Percentiles rank a stretch among this genome's conserved stretches.
Evolutionary conservation across 2,329 filamentous ascomycete species (phyloP).

Genomic region (Hymenoscyphus linearis): DNA sequence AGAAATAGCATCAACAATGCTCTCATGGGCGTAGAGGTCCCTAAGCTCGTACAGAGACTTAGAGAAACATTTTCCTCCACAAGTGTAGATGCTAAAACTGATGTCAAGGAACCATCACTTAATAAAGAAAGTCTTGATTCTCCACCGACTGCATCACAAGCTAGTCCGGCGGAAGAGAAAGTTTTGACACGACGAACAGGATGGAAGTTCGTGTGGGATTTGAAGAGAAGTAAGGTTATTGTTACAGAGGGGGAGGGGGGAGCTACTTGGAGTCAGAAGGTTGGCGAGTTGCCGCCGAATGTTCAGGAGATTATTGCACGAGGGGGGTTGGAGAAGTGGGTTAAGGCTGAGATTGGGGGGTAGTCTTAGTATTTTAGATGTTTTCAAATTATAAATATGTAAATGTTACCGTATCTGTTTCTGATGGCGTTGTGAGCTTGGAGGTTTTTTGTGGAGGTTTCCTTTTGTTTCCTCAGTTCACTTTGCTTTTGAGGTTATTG

Average conservation of each 20-base stretch:
- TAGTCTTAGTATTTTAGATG: not conserved
- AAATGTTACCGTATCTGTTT: not conserved
- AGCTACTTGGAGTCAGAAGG: constrained; percentile 69
- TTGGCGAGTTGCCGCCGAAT: constrained; percentile 77
- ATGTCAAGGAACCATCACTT: constrained; percentile 45
- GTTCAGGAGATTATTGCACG: constrained; percentile 79
- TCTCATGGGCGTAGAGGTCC: constrained; percentile 66
- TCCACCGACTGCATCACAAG: constrained; percentile 38
- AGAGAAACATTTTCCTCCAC: constrained; percentile 49
- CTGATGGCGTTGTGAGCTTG: not conserved
- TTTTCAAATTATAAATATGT: not conserved
- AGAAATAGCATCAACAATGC: constrained; percentile 78
- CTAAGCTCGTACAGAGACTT: constrained; percentile 59
- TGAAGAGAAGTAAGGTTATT: constrained; percentile 63
- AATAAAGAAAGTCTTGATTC: constrained; percentile 48
- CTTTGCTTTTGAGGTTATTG: too few species aligned
- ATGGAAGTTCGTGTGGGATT: constrained; percentile 81
- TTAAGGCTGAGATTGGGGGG: constrained; percentile 35
- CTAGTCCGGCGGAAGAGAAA: constrained; percentile 41
- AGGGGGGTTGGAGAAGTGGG: constrained; percentile 79
- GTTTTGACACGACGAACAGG: constrained; percentile 67
- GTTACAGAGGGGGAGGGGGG: constrained; percentile 66
- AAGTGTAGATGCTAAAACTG: constrained; percentile 34
- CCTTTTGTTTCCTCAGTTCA: too few species aligned
- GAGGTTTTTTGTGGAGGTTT: too few species aligned